A percentile compares a stretch with the other conserved stretches of the same genome.
phyloP scores from a whole-genome alignment of 805 yeast genomes.

The Metschnikowia santaceciliae region DNA sequence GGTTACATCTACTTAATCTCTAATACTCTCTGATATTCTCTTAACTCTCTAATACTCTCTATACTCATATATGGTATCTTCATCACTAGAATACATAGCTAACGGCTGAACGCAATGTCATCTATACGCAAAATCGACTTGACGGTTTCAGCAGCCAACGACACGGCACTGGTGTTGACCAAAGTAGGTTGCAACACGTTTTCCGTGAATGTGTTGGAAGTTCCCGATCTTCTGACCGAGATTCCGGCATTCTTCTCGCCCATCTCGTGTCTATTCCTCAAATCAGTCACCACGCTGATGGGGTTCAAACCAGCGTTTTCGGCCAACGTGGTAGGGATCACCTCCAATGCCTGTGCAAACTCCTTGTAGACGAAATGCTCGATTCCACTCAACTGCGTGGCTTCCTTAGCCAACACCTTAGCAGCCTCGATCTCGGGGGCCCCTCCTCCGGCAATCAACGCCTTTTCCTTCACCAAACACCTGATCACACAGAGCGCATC shows the following conservation, averaged over 20 bases:
- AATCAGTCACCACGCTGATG: constrained; percentile 85
- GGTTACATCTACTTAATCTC: too few species aligned
- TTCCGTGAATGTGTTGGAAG: constrained; percentile 86
- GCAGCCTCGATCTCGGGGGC: constrained; percentile 95
- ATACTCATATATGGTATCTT: not conserved
- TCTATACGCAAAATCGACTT: constrained; percentile 94
- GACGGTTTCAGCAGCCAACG: constrained; percentile 94
- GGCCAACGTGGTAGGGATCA: constrained; percentile 89
- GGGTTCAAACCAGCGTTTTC: constrained; percentile 94
- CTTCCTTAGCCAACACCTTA: constrained; percentile 65
- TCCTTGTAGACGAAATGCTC: constrained; percentile 90
- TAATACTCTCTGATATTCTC: too few species aligned
- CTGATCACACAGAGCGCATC: constrained; percentile 94
- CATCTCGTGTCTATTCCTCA: constrained; percentile 83
- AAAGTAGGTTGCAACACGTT: constrained; percentile 95
- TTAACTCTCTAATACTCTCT: too few species aligned
- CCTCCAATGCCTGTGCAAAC: constrained; percentile 87
- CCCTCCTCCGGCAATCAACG: constrained; percentile 97
- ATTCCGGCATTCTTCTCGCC: constrained; percentile 96
- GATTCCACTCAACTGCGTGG: constrained; percentile 71
- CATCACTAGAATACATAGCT: constrained; percentile 1
- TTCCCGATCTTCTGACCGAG: constrained; percentile 89
- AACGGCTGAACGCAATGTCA: constrained; percentile 73
- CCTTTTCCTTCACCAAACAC: constrained; percentile 83
- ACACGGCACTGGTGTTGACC: constrained; percentile 90